Conservation (phyloP, 1,139 yeast genomes). For the Kodamaea ohmeri region DNA sequence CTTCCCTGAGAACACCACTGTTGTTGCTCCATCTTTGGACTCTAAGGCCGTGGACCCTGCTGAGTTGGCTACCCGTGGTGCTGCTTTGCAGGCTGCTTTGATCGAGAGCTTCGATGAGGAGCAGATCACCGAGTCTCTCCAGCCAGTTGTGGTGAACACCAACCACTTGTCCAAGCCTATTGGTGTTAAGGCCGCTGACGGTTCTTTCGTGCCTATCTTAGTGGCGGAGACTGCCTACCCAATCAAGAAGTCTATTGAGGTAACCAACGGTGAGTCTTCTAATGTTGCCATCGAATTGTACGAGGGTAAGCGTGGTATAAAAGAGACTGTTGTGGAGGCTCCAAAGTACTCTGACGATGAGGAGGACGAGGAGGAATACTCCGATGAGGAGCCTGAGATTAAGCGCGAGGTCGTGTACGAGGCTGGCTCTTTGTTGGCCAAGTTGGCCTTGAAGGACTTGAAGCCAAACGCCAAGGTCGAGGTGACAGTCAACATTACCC, state of each 20-base stretch:
- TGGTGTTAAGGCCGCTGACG: slow-evolving; percentile 76
- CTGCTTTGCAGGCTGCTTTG: slow-evolving; percentile 93
- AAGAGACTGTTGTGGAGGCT: slow-evolving; percentile 74
- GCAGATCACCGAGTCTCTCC: slow-evolving; percentile 79
- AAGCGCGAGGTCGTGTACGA: slow-evolving; percentile 69
- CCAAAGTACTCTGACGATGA: slow-evolving; percentile 47
- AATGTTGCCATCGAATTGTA: slow-evolving; percentile 68
- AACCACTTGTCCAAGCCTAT: slow-evolving; percentile 83
- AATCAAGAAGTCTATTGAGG: slow-evolving; percentile 69
- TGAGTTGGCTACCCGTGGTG: slow-evolving; percentile 91
- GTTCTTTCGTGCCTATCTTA: slow-evolving; percentile 70
- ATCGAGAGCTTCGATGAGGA: slow-evolving; percentile 81
- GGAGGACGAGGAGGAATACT: slow-evolving; percentile 33
- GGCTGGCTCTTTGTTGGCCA: slow-evolving; percentile 75
- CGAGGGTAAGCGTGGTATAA: slow-evolving; percentile 81
- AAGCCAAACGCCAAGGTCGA: slow-evolving; percentile 70
- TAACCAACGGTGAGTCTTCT: slow-evolving; percentile 60
- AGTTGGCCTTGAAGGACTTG: slow-evolving; percentile 72
- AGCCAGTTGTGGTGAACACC: slow-evolving; percentile 84
- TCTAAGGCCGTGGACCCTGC: slow-evolving; percentile 82
- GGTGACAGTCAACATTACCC: slow-evolving; percentile 78
- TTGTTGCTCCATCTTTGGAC: slow-evolving; percentile 76
- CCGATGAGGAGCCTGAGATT: slow-evolving; percentile 68
- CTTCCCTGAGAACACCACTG: slow-evolving; percentile 77
- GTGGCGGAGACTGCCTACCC: slow-evolving; percentile 91